Base-by-base conservation (phyloP, 164 flowering plant species). In the Sextonia rubra region DNA sequence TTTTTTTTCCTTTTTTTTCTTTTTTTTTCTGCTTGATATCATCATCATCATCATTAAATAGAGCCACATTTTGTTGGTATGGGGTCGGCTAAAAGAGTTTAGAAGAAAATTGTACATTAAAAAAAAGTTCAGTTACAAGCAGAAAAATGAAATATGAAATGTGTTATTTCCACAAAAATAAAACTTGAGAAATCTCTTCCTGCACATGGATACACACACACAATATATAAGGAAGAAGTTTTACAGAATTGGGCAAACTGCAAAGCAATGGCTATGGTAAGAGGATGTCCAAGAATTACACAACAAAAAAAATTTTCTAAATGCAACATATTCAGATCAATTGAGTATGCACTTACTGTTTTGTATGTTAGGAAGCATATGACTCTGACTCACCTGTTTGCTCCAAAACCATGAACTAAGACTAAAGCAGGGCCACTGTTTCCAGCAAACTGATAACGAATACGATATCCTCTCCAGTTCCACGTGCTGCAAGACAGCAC, bases 401-500 rank as follows among this genome's bases (percentile, higher is more conserved):
- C 97, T 76, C 99, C 99, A 80, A 94, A 94, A 72, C 99, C 99
- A 82, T 92, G 99, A 70, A 94, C 80, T 26, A 92, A 77, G 80
- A 94, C 87, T 65, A 94, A 71, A 37, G 97, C 92, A 69, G 97
- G 97, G 3, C 97, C 99, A 60, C 61, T 74, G 74, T 71, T 79
- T 55, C 99, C 99, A 64, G 89, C 77, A 77, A 52, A 83, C 74
- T 94, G 97, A 73, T 92, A 94, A 44, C 94, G 92, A 73, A 94
- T 88, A 0, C 88, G 85, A 79, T 90, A 94, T 62, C 88, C 95
- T 70, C 86, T 83, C 97, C 99, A 94, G 4, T 82, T 91, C 99
- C 99, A 94, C 49, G 52, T 76, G 27, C 98, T 94, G 76, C 85
- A 82, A 77, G 62, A 75, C 8, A 23, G 12, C 26, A 24, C 18